Evolutionary conservation across 352 stramenopile genomes (phyloP), one percentile per base, ranked within the genome.

Genomic region (Phytopythium vexans): DNA sequence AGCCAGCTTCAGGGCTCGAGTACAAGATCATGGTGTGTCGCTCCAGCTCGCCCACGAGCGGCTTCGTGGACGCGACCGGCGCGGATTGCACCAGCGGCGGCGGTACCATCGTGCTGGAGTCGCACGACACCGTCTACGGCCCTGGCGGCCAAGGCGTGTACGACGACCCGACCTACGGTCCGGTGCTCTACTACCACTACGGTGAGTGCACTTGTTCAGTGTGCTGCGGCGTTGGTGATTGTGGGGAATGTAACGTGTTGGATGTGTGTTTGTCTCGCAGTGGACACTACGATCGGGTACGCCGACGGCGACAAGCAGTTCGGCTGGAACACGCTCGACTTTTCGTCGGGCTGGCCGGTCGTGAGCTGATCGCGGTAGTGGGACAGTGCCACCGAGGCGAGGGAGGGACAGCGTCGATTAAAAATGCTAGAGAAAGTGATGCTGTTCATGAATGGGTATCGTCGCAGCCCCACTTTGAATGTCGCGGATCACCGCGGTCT

Each of bases 291-390:
- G 0, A 64, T 70, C 48, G 68, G 72, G 0, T 82, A 82, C 41
- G 59, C 62, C 0, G 72, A 82, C 43, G 66, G 72, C 10, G 41
- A 77, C 52, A 82, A 82, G 52, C 62, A 66, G 32, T 82, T 77
- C 37, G 68, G 72, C n/a, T 82, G 72, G 68, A 82, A 82, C 66
- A 72, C 70, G 31, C 65, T 82, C 54, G 69, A 66, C 53, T 82
- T 82, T 32, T 70, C 66, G 0, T 70, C 65, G 32, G 71, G 71
- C 6, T 79, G 70, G 70, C 70, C 70, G 3, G 67, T 76, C 7
- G 60, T 27, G 21, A 27, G 21, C 21, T 27, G 21, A 27, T 27
- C 21, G 21, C 21, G 21, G 21, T 42, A n/a, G 38, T 42, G 21
- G 21, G 21, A 27, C 21, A 27, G 2, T 27, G 2, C 21, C 21